phyloP scores from a whole-genome alignment of 495 filamentous ascomycete species.

The Penicillium paradoxum region DNA sequence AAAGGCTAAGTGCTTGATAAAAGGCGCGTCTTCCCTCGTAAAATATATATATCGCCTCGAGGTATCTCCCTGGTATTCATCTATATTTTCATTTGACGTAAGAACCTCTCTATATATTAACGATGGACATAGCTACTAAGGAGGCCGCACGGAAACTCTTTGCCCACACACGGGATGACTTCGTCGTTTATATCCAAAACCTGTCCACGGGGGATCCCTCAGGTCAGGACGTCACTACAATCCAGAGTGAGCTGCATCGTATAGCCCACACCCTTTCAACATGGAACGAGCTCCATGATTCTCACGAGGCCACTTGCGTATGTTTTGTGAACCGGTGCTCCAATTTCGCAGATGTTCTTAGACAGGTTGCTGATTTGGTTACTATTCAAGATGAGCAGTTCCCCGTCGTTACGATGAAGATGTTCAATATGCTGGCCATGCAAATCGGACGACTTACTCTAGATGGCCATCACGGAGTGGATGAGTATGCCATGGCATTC shows the following conservation, averaged over 20 bases:
- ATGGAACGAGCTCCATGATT: neutral
- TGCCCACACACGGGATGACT: neutral
- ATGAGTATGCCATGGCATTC: neutral
- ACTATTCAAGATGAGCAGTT: neutral
- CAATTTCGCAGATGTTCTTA: neutral
- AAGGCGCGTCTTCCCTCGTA: no score
- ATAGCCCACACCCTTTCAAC: neutral
- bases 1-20: no score
- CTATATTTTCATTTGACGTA: no score
- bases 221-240: neutral
- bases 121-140: neutral
- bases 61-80: no score
- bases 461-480: neutral
- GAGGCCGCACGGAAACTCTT: neutral
- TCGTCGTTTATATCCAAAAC: neutral
- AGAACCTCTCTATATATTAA: no score
- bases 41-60: no score
- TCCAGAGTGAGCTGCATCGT: neutral
- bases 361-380: neutral
- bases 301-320: neutral
- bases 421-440: neutral
- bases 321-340: neutral
- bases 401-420: neutral
- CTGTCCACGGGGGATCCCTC: neutral
- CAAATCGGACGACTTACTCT: neutral